phyloP scores from a whole-genome alignment of 257 asterid genomes.

The Nicotiana noctiflora region DNA sequence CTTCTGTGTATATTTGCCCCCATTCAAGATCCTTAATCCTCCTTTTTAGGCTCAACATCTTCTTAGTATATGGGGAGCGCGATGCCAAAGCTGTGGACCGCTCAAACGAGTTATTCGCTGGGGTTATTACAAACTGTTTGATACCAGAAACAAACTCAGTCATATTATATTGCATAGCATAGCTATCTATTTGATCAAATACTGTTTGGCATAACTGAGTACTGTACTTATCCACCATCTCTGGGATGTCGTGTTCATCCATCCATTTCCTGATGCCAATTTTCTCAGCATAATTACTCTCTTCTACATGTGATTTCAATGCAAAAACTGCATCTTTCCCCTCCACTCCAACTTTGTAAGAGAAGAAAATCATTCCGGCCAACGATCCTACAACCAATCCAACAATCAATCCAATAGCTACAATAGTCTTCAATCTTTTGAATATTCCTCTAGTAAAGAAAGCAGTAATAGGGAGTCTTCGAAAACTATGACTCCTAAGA shows the following conservation, averaged over 20 bases:
- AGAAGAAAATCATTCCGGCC: conserved; percentile 64
- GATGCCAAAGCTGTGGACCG: conserved; percentile 42
- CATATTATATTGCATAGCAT: conserved; percentile 87
- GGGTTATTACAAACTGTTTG: conserved; percentile 57
- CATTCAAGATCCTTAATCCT: conserved; percentile 62
- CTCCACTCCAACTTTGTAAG: conserved; percentile 83
- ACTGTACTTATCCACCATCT: conserved; percentile 71
- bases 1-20: conserved; percentile 62
- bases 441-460: conserved; percentile 63
- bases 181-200: conserved; percentile 68
- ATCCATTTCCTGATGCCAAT: conserved; percentile 86
- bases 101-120: conserved; percentile 36
- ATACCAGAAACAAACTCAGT: conserved; percentile 71
- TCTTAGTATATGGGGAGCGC: conserved; percentile 68
- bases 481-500: conserved; percentile 67
- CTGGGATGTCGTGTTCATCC: conserved; percentile 87
- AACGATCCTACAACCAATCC: conserved; percentile 66
- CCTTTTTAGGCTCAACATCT: conserved; percentile 39
- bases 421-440: conserved; percentile 60
- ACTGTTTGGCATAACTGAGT: conserved; percentile 67
- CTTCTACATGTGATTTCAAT: conserved; percentile 70
- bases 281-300: conserved; percentile 83
- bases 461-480: conserved; percentile 50
- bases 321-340: conserved; percentile 92
- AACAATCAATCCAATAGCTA: conserved; percentile 78